Evolutionary conservation across 129 eudicot genomes (phyloP).

Genomic region (Centrapalus pauciflorus): DNA sequence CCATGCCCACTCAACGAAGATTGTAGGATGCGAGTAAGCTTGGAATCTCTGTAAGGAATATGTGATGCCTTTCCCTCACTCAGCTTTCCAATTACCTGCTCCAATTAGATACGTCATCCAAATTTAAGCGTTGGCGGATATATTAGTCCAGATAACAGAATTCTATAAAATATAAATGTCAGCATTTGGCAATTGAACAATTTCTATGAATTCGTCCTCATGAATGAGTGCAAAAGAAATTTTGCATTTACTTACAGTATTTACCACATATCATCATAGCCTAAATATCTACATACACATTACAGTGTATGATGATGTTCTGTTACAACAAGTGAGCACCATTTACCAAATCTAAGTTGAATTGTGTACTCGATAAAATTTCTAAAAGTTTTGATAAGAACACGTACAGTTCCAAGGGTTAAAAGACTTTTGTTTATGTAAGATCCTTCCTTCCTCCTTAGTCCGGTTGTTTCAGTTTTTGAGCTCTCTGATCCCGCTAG

Average conservation of each 20-base stretch:
- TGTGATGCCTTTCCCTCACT: slow-evolving; percentile 98
- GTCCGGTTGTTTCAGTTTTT: slow-evolving; percentile 96
- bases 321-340: slow-evolving; percentile 5
- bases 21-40: slow-evolving; percentile 94
- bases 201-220: background rate
- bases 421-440: slow-evolving; percentile 96
- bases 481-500: slow-evolving; percentile 99
- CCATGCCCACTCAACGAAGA: slow-evolving; percentile 99
- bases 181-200: background rate
- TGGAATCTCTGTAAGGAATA: slow-evolving; percentile 96
- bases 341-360: slow-evolving; percentile 8
- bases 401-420: slow-evolving; percentile 97
- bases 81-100: slow-evolving; percentile 90
- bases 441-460: slow-evolving; percentile 97
- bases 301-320: background rate
- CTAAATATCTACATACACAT: background rate
- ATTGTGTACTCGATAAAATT: background rate
- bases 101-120: background rate
- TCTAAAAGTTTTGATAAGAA: background rate
- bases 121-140: slow-evolving; percentile 14
- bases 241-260: background rate
- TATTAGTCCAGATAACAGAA: background rate
- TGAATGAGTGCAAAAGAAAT: background rate
- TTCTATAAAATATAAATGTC: background rate
- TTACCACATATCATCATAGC: background rate